Percentiles rank a stretch among this genome's conserved stretches.
phyloP scores from a whole-genome alignment of 1,284 basidiomycete species.

The Papiliotrema flavescens region DNA sequence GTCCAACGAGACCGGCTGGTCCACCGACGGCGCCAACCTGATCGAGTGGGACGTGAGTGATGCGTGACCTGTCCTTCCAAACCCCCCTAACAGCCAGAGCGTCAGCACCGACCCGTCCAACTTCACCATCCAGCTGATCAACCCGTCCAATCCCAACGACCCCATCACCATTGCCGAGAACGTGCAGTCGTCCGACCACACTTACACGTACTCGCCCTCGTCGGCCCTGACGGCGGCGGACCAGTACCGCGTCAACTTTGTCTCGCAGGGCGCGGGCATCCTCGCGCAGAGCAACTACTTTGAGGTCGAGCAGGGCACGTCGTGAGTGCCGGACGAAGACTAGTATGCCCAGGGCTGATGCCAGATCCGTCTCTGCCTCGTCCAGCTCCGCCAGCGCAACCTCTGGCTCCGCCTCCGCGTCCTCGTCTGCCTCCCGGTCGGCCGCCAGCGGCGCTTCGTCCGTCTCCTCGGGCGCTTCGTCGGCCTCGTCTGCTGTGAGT shows the following conservation, averaged over 20 bases:
- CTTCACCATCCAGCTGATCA: slow-evolving; percentile 34
- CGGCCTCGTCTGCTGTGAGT: slow-evolving; percentile 3
- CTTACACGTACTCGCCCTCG: slow-evolving; percentile 36
- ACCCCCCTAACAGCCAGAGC: slow-evolving; percentile 13
- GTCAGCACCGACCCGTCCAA: slow-evolving; percentile 37
- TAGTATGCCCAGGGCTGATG: background rate
- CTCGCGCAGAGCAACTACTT: slow-evolving; percentile 43
- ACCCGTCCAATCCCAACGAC: slow-evolving; percentile 22
- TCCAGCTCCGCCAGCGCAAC: background rate
- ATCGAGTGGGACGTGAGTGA: slow-evolving; percentile 39
- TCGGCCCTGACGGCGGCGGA: slow-evolving; percentile 17
- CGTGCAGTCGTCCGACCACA: slow-evolving; percentile 27
- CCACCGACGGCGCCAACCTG: slow-evolving; percentile 20
- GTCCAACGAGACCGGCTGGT: slow-evolving; percentile 29
- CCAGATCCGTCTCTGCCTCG: background rate
- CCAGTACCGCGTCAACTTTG: slow-evolving; percentile 33
- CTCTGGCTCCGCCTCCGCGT: background rate
- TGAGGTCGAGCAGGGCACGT: slow-evolving; percentile 21
- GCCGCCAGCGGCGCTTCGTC: slow-evolving; percentile 3
- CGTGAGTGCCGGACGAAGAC: background rate
- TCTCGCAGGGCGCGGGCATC: slow-evolving; percentile 24
- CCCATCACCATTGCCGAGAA: slow-evolving; percentile 21
- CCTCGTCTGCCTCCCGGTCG: slow-evolving; percentile 2
- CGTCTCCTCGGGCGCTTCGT: background rate
- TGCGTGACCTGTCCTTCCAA: background rate